These are phyloP conservation scores for Lactifluus subvellereus DNA, from an alignment of 768 basidiomycete species.

Conservation along the genomic window DNA sequence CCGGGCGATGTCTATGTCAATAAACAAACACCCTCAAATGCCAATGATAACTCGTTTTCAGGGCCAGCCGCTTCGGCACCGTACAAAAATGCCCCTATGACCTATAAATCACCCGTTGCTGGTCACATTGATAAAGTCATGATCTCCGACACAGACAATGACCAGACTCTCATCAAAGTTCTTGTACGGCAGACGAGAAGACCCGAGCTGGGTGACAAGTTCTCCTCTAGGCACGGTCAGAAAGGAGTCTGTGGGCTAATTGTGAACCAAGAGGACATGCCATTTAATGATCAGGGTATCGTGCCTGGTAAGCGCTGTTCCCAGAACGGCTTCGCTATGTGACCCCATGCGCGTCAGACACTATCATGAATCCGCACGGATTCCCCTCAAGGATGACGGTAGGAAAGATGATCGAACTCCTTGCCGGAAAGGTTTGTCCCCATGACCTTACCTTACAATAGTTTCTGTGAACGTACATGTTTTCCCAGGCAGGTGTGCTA, in stretches of 20 bases:
- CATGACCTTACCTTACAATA: neutral
- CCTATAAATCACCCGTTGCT: conserved; percentile 89
- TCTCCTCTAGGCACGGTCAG: conserved; percentile 96
- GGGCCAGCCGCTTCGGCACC: conserved; percentile 78
- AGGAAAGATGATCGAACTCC: conserved; percentile 98
- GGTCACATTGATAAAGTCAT: conserved; percentile 97
- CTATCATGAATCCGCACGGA: conserved; percentile 99
- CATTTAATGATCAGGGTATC: conserved; percentile 97
- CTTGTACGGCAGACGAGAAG: conserved; percentile 93
- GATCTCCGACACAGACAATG: conserved; percentile 94
- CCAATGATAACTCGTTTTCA: conserved; percentile 85
- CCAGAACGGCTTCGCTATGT: neutral
- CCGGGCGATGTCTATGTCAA: conserved; percentile 94
- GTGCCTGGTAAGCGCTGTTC: conserved; percentile 60
- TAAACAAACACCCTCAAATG: conserved; percentile 92
- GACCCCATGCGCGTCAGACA: conserved; percentile 49
- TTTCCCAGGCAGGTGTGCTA: conserved; percentile 76
- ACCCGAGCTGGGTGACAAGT: conserved; percentile 97
- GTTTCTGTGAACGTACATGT: neutral
- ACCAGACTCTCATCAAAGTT: conserved; percentile 95
- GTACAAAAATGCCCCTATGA: conserved; percentile 89
- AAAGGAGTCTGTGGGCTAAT: conserved; percentile 99
- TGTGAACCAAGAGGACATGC: conserved; percentile 98
- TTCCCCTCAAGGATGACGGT: conserved; percentile 99
- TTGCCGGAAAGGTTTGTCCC: conserved; percentile 78